Percentiles rank a stretch among this genome's conserved stretches.
phyloP scores from a whole-genome alignment of 208 protist species.

The Trypanosoma theileri region DNA sequence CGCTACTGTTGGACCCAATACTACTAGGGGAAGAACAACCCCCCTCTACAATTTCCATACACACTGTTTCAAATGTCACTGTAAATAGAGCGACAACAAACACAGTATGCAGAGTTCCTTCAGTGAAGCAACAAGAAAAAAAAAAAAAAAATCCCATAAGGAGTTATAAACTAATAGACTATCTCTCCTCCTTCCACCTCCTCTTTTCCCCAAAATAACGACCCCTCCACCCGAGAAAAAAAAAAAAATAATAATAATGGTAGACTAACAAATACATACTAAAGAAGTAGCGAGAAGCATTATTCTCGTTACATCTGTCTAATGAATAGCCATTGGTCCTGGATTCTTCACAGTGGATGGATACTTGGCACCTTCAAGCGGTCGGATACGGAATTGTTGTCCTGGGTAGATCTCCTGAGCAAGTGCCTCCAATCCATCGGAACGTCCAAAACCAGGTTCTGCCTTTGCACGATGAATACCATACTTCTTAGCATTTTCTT shows the following conservation, averaged over 20 bases:
- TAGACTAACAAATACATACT: neutral
- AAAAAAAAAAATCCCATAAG: slow-evolving; percentile 4
- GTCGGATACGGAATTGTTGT: slow-evolving; percentile 88
- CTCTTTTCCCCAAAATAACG: neutral
- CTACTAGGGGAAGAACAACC: neutral
- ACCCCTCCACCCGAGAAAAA: slow-evolving; percentile 8
- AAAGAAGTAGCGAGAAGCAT: too few species aligned
- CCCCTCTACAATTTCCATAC: neutral
- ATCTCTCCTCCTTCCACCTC: neutral
- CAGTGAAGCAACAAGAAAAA: slow-evolving; percentile 8
- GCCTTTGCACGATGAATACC: slow-evolving; percentile 90
- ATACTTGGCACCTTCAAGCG: slow-evolving; percentile 88
- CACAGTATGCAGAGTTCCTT: neutral
- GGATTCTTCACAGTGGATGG: slow-evolving; percentile 82
- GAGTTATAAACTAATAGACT: slow-evolving; percentile 7
- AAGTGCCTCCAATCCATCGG: slow-evolving; percentile 85
- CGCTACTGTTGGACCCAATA: neutral
- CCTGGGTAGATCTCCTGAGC: slow-evolving; percentile 92
- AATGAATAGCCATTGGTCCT: slow-evolving; percentile 84
- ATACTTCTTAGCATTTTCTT: slow-evolving; percentile 84
- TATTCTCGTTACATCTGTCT: slow-evolving; percentile 9
- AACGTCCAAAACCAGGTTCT: slow-evolving; percentile 89
- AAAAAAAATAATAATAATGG: slow-evolving; percentile 26
- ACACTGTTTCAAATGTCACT: too few species aligned
- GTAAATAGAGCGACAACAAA: too few species aligned